Evolutionary conservation across 768 basidiomycete species (phyloP), one percentile per base, ranked within the genome.

Genomic region (Mycena albidolilacea): DNA sequence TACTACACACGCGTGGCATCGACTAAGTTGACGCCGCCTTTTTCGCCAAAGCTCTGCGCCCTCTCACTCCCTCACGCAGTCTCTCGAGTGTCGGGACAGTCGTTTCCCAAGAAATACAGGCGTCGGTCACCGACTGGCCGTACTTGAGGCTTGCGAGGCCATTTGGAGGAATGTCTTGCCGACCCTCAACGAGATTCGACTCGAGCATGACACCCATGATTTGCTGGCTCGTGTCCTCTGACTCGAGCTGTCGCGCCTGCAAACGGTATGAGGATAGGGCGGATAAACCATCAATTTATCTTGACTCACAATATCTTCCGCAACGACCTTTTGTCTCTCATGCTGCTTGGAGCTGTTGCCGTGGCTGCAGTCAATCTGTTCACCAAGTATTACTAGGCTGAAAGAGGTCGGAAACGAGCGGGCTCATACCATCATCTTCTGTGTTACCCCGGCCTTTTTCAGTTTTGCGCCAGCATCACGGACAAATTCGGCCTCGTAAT

Each of bases 191-290:
- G 62, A 98, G 87, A 80, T 97, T 97, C 55, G 94, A 95, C 83
- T 98, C 97, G 68, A 99, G 87, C 97, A 98, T 99, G 67, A 97
- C 95, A 58, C 96, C 96, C 89, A 95, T 92, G 77, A 97, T 96
- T 72, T 88, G 85, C 7, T 85, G 77, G 0, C 91, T 88, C 0
- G 95, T 97, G 70, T 95, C 92, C 41, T 87, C 88, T 1, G 87
- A 88, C 77, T 92, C 90, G 14, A 96, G 82, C 83, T 96, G 95
- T 58, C 84, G 86, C 19, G 91, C 93, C 94, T 96, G 70, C 64
- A 66, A 30, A 64, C 73, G 67, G 76, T 64, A 77, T 78, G 77
- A 64, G 46, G 11, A 39, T 10, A 61, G 68, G 74, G 58, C 17
- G 11, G 1, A 21, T 19, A 60, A 43, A n/a, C 64, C 14, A 69